Evolutionary conservation across 495 filamentous ascomycete genomes (phyloP), one percentile per base, ranked within the genome.

Genomic region (Xylaria curta): DNA sequence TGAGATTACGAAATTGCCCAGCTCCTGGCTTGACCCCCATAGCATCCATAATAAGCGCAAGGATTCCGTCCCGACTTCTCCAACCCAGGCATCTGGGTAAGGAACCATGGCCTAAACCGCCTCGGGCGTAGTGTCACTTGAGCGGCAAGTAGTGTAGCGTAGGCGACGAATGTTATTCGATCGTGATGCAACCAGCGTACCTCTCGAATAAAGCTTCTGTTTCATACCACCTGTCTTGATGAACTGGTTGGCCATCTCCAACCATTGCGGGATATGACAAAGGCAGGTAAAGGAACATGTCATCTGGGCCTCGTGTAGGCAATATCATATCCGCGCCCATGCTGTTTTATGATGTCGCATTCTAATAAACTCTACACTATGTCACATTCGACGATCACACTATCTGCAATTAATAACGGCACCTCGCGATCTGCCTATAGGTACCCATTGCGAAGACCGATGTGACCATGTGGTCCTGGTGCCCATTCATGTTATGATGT

Each of bases 1-100:
- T 46, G 66, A 69, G 56, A 69, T 61, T 69, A 33, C 66, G 54
- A 61, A 69, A 61, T 28, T 64, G 49, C 28, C 46, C 42, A 62
- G 40, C 53, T 51, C 56, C 40, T 66, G 49, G 47, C 46, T 31
- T 33, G 31, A 38, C 28, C 46, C 58, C 68, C 46, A 38, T 40
- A 54, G 56, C 54, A 64, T 54, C 68, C 68, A 63, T 70, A 56
- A 64, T 64, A 70, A 54, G 59, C 21, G 68, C 68, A 63, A 56
- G 68, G 68, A 56, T 70, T 42, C 15, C 33, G 44, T 71, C 62
- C 61, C 69, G 51, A 71, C 5, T 66, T 49, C 51, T 47, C 51
- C 51, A 71, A 71, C 69, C 69, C 69, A 66, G 69, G 62, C 51
- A 51, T 66, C 51, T 71, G 69, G 69, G 69, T 71, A 71, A 71